These are phyloP conservation scores for Boletellus sp. DNA, from an alignment of 768 basidiomycete species.

Conservation along the genomic window DNA sequence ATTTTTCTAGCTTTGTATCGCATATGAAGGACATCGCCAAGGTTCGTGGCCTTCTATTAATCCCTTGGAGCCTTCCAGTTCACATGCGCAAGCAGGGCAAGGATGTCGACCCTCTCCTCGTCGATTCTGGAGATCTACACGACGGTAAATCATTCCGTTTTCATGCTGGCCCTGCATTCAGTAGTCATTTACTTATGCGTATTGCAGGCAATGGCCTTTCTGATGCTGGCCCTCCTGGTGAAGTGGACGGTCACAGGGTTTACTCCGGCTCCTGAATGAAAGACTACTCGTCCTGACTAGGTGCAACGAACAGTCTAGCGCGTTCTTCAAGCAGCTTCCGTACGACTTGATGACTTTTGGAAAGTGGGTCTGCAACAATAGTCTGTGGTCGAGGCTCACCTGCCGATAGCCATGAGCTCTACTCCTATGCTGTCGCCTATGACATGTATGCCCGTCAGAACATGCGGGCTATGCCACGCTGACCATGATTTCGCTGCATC, in stretches of 20 bases:
- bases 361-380: slow-evolving; percentile 49
- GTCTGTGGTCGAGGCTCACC: not conserved
- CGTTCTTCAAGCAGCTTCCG: slow-evolving; percentile 66
- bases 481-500: not conserved
- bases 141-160: slow-evolving; percentile 41
- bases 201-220: slow-evolving; percentile 68
- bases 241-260: slow-evolving; percentile 71
- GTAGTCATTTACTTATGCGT: not conserved
- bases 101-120: slow-evolving; percentile 78
- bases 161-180: not conserved
- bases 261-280: slow-evolving; percentile 10
- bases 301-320: slow-evolving; percentile 50
- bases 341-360: slow-evolving; percentile 85
- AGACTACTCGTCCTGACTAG: not conserved
- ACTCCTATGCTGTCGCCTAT: slow-evolving; percentile 59
- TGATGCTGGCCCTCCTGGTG: slow-evolving; percentile 69
- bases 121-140: slow-evolving; percentile 79
- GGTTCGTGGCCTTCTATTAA: slow-evolving; percentile 29
- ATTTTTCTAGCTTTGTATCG: slow-evolving; percentile 75
- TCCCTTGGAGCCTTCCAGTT: not conserved
- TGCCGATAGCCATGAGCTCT: slow-evolving; percentile 70
- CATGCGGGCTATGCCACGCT: not conserved
- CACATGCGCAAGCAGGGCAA: slow-evolving; percentile 39
- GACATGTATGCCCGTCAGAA: slow-evolving; percentile 49
- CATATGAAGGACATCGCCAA: slow-evolving; percentile 77